Evolutionary conservation across 2,329 filamentous ascomycete genomes (phyloP), one percentile per base, ranked within the genome.

Genomic region (Aspergillus sojae): DNA sequence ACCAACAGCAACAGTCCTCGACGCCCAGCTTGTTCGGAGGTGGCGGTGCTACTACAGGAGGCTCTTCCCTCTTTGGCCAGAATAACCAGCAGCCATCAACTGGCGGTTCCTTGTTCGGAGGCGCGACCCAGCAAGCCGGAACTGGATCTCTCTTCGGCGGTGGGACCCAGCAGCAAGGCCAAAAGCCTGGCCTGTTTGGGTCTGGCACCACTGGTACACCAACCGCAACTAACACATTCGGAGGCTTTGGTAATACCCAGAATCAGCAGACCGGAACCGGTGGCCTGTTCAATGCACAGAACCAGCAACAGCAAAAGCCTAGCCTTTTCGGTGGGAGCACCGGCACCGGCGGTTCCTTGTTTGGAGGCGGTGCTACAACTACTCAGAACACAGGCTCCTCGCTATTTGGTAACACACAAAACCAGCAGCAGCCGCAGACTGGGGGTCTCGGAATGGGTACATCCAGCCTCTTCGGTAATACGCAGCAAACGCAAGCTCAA

Each of bases 291-390:
- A 79, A 68, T 50, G 69, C 68, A 72, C 74, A 83, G 68, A 80
- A 77, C 53, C 85, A 87, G 69, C 82, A 81, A 71, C 82, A 85
- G 68, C 80, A 83, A 61, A 87, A 87, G 69, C 83, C 86, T 4
- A 80, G 82, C n/a, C 70, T 88, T 16, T 88, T 89, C 65, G 85
- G 70, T 19, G 62, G 83, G 19, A 75, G 78, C 7, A 73, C 76
- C 5, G 76, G 72, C 62, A 77, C 79, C 50, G 80, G 80, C 52
- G 75, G 79, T 54, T 78, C 81, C 36, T 74, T 86, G 16, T 86
- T 86, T 58, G 82, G 82, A 32, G 70, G 70, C 34, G 70, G 70
- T 64, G 67, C 34, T 50, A 68, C 69, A 5, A 62, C 73, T 5
- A 57, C 67, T 12, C 73, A 77, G 23, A 71, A 67, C 32, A 63